Percentiles rank a stretch among this genome's conserved stretches.
Conservation (phyloP, 2,329 filamentous ascomycete species). For the Cercospora janseana region DNA sequence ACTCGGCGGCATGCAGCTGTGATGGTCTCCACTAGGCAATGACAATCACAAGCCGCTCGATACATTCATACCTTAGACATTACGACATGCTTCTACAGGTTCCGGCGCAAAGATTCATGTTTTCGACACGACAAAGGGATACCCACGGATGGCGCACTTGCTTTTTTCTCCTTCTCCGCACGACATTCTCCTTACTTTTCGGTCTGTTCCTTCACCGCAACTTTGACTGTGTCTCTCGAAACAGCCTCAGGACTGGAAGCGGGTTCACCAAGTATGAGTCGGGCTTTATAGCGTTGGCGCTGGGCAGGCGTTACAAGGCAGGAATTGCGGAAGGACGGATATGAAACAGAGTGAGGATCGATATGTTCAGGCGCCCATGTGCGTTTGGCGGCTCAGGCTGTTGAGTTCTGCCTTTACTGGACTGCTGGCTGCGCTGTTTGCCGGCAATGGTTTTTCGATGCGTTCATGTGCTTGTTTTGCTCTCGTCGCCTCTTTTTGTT, state of each 20-base stretch:
- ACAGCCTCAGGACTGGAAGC: background rate
- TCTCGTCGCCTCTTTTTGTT: constrained; percentile 1
- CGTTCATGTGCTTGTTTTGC: background rate
- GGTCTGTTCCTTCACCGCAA: background rate
- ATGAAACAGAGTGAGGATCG: constrained; percentile 1
- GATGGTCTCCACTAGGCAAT: background rate
- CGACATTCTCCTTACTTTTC: constrained; percentile 5
- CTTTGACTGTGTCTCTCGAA: constrained; percentile 1
- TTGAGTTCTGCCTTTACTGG: constrained; percentile 8
- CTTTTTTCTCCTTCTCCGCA: constrained; percentile 16
- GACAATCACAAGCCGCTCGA: background rate
- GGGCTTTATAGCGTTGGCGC: constrained; percentile 5
- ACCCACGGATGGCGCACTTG: constrained; percentile 12
- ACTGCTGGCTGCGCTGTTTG: background rate
- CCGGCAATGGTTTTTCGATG: constrained; percentile 1
- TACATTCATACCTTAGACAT: constrained; percentile 3
- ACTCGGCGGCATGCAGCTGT: constrained; percentile 1
- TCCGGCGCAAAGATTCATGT: too few relatives aligned
- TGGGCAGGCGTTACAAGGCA: background rate
- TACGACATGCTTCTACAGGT: background rate
- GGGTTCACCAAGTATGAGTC: background rate
- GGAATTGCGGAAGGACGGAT: too few relatives aligned
- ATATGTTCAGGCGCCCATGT: constrained; percentile 4
- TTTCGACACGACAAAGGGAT: constrained; percentile 3
- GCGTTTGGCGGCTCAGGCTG: constrained; percentile 12